Percentiles rank a stretch among this genome's conserved stretches.
These are phyloP conservation scores for Calonectria multiphialidica DNA, from an alignment of 2,329 filamentous ascomycete species.

Conservation along the genomic window DNA sequence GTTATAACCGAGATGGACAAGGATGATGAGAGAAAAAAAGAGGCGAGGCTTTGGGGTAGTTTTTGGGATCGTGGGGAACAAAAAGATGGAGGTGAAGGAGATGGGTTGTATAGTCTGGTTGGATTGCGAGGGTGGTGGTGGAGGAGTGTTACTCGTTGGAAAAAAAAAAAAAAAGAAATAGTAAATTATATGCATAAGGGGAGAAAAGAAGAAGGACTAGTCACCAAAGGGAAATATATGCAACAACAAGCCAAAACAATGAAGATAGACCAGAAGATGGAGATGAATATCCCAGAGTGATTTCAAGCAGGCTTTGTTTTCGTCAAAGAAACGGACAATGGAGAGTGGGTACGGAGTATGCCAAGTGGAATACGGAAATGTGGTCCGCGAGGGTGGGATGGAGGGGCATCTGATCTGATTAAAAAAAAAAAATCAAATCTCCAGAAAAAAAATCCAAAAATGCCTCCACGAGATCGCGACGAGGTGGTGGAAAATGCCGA, in stretches of 20 bases:
- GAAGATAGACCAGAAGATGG: too few relatives aligned
- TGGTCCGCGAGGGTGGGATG: conserved; percentile 12
- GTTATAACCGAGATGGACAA: not conserved
- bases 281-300: not conserved
- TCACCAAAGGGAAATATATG: too few relatives aligned
- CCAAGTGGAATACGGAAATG: not conserved
- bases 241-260: too few relatives aligned
- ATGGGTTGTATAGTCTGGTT: not conserved
- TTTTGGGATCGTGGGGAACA: not conserved
- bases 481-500: conserved; percentile 22
- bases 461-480: conserved; percentile 14
- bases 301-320: not conserved
- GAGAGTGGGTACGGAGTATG: not conserved
- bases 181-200: too few relatives aligned
- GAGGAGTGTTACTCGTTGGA: too few relatives aligned
- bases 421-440: conserved; percentile 9
- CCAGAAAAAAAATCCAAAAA: not conserved
- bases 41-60: not conserved
- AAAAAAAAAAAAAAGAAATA: too few relatives aligned
- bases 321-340: not conserved
- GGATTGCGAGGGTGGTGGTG: not conserved
- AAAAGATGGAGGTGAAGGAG: not conserved
- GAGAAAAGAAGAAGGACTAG: too few relatives aligned
- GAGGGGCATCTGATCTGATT: conserved; percentile 26
- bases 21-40: not conserved